Evolutionary conservation across 371 early-diverging fungal species (phyloP), one percentile per base, ranked within the genome.

Genomic region (Mucor circinelloides): DNA sequence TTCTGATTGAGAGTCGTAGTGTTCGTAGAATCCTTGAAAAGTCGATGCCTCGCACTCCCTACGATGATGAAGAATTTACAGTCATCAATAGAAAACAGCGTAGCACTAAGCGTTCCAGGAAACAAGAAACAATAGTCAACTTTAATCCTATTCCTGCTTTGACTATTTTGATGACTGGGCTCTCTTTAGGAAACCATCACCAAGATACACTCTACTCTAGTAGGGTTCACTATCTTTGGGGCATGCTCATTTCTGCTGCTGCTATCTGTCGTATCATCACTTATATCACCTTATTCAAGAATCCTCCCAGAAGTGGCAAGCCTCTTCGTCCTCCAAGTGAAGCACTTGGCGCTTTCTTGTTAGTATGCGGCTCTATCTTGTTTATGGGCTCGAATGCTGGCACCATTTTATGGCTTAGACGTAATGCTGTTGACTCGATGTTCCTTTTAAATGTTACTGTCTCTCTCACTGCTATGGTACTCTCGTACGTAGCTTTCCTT

Each of bases 181-280:
- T 85, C 15, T 86, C 87, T 0, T 87, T 89, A 87, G 87, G 82
- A 12, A 81, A 82, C 59, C 87, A 89, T 74, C 84, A 87, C 60
- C 89, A 89, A 59, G 84, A 85, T 56, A 78, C 87, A 0, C 64
- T 75, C 27, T 87, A 86, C 46, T 85, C 86, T 12, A 83, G 80
- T 30, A 72, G 75, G 46, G 77, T 87, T 23, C 89, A 89, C 67
- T 86, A 75, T 65, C 72, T 86, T 59, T 89, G 87, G 85, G 89
- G 89, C 9, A 60, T 85, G 30, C 65, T 87, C 19, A 69, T 89
- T 3, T 74, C 80, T 7, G 70, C 82, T 48, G 85, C 87, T 28
- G 87, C 86, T 17, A 36, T 86, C 9, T 84, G 82, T 52, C 87
- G 89, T 48, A 79, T 86, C 40, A 25, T 83, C 27, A 83, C 83